These are phyloP conservation scores for Zea luxurians DNA, from an alignment of 176 grass and related monocot genomes.

Conservation along the genomic window DNA sequence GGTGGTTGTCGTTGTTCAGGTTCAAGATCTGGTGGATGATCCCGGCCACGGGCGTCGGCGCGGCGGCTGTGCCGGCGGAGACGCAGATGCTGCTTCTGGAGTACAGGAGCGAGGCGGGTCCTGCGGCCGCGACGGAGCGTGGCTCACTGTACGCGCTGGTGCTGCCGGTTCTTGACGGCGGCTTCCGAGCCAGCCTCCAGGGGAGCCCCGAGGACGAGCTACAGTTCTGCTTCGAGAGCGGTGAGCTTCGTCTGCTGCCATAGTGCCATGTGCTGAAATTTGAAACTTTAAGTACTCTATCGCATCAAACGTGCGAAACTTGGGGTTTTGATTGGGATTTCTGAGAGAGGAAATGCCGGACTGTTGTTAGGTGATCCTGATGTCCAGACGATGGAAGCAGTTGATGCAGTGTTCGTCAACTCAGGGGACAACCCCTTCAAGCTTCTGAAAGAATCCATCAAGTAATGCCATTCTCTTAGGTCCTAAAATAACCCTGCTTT, in stretches of 20 bases:
- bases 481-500: neutral
- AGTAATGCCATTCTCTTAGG: conserved; percentile 8
- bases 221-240: conserved; percentile 58
- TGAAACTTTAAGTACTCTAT: neutral
- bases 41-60: conserved; percentile 32
- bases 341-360: neutral
- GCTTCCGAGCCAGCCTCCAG: conserved; percentile 51
- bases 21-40: conserved; percentile 76
- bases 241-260: conserved; percentile 27
- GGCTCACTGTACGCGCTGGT: conserved; percentile 38
- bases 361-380: conserved; percentile 51
- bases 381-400: conserved; percentile 34
- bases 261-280: neutral
- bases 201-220: conserved; percentile 47
- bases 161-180: conserved; percentile 47
- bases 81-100: conserved; percentile 61
- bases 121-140: neutral
- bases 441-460: conserved; percentile 47
- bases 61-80: conserved; percentile 43
- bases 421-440: conserved; percentile 52
- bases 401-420: conserved; percentile 42
- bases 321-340: neutral
- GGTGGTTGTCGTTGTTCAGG: conserved; percentile 48
- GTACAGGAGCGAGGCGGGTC: neutral
- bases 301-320: neutral